Evolutionary conservation across 495 filamentous ascomycete species (phyloP).

Genomic region (Neurospora sp.): DNA sequence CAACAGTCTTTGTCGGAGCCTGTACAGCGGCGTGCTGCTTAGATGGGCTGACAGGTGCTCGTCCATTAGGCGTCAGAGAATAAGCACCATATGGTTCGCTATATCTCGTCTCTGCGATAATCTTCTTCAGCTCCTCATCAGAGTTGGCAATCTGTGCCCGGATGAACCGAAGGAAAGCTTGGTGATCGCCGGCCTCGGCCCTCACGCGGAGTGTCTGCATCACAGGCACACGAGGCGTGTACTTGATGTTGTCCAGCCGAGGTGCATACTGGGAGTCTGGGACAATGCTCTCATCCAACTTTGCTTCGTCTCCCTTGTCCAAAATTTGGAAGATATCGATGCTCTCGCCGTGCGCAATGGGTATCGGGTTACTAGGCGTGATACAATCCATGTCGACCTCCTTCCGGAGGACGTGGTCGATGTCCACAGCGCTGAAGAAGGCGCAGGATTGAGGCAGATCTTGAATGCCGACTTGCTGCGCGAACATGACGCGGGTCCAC

Average conservation of each 20-base stretch:
- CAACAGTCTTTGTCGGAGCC: background rate
- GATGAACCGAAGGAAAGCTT: slow-evolving; percentile 54
- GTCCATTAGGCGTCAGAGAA: background rate
- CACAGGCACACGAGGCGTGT: slow-evolving; percentile 63
- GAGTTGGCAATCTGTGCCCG: slow-evolving; percentile 74
- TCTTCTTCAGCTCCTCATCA: slow-evolving; percentile 62
- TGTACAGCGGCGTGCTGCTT: background rate
- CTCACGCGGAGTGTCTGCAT: slow-evolving; percentile 54
- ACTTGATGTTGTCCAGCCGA: slow-evolving; percentile 48
- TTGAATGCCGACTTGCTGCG: slow-evolving; percentile 89
- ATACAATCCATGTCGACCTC: slow-evolving; percentile 97
- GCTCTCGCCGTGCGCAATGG: slow-evolving; percentile 78
- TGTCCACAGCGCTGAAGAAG: slow-evolving; percentile 91
- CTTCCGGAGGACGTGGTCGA: slow-evolving; percentile 88
- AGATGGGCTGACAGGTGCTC: background rate
- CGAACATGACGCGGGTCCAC: slow-evolving; percentile 96
- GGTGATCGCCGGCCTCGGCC: slow-evolving; percentile 17
- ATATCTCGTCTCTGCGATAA: slow-evolving; percentile 48
- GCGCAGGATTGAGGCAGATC: slow-evolving; percentile 91
- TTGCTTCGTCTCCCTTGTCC: slow-evolving; percentile 47
- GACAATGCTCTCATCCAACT: slow-evolving; percentile 52
- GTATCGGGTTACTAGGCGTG: slow-evolving; percentile 71
- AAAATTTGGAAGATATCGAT: slow-evolving; percentile 70
- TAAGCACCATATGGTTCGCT: background rate
- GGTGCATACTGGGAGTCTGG: slow-evolving; percentile 37